Conservation (phyloP, 768 basidiomycete genomes). For the Auricularia heimuer region DNA sequence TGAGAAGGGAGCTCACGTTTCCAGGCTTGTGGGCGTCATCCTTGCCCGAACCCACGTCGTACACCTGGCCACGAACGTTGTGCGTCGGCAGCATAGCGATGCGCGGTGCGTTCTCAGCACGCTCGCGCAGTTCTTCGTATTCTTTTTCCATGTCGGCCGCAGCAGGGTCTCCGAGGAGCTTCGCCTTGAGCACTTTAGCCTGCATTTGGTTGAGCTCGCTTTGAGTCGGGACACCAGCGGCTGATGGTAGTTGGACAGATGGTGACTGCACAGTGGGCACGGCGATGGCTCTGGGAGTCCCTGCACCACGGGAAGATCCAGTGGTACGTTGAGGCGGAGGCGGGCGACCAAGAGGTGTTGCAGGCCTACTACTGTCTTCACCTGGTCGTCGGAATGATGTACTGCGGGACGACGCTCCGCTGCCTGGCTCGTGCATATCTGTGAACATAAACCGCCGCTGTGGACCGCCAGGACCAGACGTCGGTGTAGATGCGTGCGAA, state of each 20-base stretch:
- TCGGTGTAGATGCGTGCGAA: constrained; percentile 25
- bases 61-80: constrained; percentile 73
- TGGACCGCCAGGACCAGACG: constrained; percentile 20
- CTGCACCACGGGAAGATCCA: not conserved
- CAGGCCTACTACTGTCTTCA: constrained; percentile 42
- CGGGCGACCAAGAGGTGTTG: constrained; percentile 45
- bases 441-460: constrained; percentile 53
- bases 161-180: constrained; percentile 71
- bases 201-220: constrained; percentile 80
- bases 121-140: constrained; percentile 57
- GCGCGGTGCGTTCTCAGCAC: constrained; percentile 39
- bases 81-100: constrained; percentile 85
- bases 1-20: constrained; percentile 31
- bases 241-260: constrained; percentile 18
- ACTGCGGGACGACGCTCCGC: constrained; percentile 66
- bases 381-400: constrained; percentile 83
- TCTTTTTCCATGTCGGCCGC: constrained; percentile 71
- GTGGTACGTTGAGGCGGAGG: constrained; percentile 11
- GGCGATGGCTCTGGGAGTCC: not conserved
- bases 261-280: not conserved
- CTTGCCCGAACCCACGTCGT: constrained; percentile 78
- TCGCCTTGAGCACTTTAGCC: constrained; percentile 86
- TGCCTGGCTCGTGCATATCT: constrained; percentile 32
- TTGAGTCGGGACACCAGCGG: constrained; percentile 8
- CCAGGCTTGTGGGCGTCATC: constrained; percentile 55